These are phyloP conservation scores for Penicillium waksmanii DNA, from an alignment of 495 filamentous ascomycete species.

Conservation along the genomic window DNA sequence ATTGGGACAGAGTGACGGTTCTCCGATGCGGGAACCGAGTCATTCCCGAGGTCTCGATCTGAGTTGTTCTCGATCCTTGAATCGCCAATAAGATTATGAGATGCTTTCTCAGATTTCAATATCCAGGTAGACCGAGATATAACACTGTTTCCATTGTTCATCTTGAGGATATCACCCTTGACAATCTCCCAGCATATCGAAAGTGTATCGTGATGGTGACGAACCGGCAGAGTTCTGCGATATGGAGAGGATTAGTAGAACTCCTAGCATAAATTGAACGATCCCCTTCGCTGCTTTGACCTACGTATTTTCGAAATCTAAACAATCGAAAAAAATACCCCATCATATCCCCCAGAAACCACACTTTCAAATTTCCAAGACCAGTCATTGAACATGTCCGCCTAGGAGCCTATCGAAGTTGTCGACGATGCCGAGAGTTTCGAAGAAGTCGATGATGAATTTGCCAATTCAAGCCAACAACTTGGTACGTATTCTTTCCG, in stretches of 20 bases:
- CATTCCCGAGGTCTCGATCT: no score
- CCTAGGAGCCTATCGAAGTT: constrained; percentile 1
- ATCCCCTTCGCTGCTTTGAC: background rate
- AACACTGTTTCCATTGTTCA: no score
- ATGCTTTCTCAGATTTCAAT: no score
- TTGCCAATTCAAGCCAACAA: constrained; percentile 5
- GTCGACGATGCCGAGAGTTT: background rate
- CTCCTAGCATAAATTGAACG: background rate
- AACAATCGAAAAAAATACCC: background rate
- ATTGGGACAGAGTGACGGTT: no score
- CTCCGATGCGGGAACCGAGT: no score
- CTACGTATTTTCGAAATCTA: background rate
- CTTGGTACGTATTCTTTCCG: constrained; percentile 1
- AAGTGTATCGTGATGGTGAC: constrained; percentile 11
- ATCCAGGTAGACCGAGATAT: no score
- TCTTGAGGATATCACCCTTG: background rate
- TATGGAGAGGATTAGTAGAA: background rate
- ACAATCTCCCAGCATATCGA: background rate
- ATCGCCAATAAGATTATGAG: no score
- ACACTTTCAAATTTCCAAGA: background rate
- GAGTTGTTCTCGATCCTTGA: no score
- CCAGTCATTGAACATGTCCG: background rate
- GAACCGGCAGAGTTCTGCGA: constrained; percentile 3
- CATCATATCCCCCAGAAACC: background rate
- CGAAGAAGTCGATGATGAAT: constrained; percentile 4